Conservation (phyloP, 2,329 filamentous ascomycete species). For the Monosporascus cannonballus region DNA sequence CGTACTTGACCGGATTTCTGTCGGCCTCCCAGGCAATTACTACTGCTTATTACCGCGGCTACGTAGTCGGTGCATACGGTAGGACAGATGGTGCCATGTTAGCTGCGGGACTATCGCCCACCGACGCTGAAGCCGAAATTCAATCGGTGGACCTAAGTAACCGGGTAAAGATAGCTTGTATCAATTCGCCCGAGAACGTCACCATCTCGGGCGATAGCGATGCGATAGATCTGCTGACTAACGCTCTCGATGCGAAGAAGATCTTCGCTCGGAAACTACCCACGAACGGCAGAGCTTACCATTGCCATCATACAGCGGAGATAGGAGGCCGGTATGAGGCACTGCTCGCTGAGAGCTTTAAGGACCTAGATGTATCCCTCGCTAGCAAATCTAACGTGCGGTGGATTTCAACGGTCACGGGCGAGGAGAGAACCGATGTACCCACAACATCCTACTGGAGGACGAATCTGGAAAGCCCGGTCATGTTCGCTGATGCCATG, state of each 20-base stretch:
- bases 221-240: background rate
- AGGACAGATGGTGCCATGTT: conserved; percentile 8
- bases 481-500: conserved; percentile 1
- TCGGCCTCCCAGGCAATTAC: conserved; percentile 2
- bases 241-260: background rate
- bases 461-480: conserved; percentile 2
- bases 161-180: background rate
- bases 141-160: background rate
- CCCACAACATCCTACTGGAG: conserved; percentile 1
- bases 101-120: conserved; percentile 4
- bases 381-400: background rate
- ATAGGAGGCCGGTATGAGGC: background rate
- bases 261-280: background rate
- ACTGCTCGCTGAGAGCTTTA: background rate
- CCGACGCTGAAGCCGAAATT: background rate
- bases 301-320: background rate
- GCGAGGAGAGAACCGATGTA: background rate
- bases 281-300: conserved; percentile 1
- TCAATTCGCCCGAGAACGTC: background rate
- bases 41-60: conserved; percentile 10
- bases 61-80: background rate
- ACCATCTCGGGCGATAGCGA: background rate
- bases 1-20: conserved; percentile 29
- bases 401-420: background rate
- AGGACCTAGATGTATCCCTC: background rate